These are phyloP conservation scores for Leccinum pallidistipes DNA, from an alignment of 1,284 basidiomycete species.

Conservation along the genomic window DNA sequence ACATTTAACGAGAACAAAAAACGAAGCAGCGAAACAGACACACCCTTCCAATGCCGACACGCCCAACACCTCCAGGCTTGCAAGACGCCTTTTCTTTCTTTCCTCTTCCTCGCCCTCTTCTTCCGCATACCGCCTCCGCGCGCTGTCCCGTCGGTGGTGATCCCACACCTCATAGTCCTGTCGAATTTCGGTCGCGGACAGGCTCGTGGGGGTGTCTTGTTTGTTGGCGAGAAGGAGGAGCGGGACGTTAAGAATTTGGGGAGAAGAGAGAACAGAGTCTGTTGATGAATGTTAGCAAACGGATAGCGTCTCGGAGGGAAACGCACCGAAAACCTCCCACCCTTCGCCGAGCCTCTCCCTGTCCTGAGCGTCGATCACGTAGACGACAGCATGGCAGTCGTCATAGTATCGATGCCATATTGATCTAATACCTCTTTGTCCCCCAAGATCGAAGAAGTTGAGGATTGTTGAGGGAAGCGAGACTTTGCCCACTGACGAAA, in stretches of 20 bases:
- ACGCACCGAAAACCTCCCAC: conserved; percentile 92
- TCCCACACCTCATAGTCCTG: conserved; percentile 91
- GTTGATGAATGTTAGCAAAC: conserved; percentile 19
- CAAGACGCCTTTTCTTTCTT: conserved; percentile 63
- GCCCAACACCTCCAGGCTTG: conserved; percentile 89
- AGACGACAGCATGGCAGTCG: conserved; percentile 92
- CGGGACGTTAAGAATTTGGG: conserved; percentile 85
- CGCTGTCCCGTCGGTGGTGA: conserved; percentile 68
- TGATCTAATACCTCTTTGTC: conserved; percentile 86
- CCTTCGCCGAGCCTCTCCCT: conserved; percentile 83
- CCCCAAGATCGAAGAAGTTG: conserved; percentile 94
- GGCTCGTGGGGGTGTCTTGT: conserved; percentile 76
- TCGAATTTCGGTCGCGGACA: conserved; percentile 86
- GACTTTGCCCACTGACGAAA: conserved; percentile 79
- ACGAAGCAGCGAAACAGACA: conserved; percentile 28
- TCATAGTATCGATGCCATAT: conserved; percentile 95
- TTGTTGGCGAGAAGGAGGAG: conserved; percentile 91
- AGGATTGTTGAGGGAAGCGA: conserved; percentile 87
- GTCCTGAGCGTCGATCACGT: conserved; percentile 89
- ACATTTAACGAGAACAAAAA: neutral
- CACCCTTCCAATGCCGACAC: conserved; percentile 88
- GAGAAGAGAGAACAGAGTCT: conserved; percentile 85
- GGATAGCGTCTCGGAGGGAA: neutral
- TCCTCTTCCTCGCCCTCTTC: conserved; percentile 46
- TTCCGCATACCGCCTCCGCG: conserved; percentile 52